A percentile compares a stretch with the other conserved stretches of the same genome.
These are phyloP conservation scores for Komagataea norvegica DNA, from an alignment of 1,139 yeast genomes.

Conservation along the genomic window DNA sequence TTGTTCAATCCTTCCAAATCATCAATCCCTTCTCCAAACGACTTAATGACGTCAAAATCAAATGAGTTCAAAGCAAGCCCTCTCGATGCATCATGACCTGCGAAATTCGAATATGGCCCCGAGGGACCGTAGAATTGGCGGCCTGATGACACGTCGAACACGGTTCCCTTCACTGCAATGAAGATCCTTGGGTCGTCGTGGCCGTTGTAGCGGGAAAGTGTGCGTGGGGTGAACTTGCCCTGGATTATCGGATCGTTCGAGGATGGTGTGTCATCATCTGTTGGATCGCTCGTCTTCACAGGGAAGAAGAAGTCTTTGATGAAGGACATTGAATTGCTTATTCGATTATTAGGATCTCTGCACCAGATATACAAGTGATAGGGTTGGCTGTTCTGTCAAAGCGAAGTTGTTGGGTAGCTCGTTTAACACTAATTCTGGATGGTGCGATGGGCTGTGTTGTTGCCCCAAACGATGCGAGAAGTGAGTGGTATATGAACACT, in stretches of 20 bases:
- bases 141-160: slow-evolving; percentile 80
- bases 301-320: slow-evolving; percentile 35
- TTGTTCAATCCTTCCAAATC: slow-evolving; percentile 52
- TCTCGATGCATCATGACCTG: slow-evolving; percentile 94
- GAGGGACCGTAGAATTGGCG: slow-evolving; percentile 92
- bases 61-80: slow-evolving; percentile 91
- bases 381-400: too few species aligned
- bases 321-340: slow-evolving; percentile 33
- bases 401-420: too few species aligned
- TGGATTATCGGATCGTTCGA: slow-evolving; percentile 57
- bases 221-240: slow-evolving; percentile 74
- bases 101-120: slow-evolving; percentile 92
- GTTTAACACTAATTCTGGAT: too few species aligned
- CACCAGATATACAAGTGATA: too few species aligned
- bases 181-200: slow-evolving; percentile 70
- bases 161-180: slow-evolving; percentile 79
- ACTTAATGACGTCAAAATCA: slow-evolving; percentile 55
- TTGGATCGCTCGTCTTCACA: slow-evolving; percentile 36
- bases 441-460: too few species aligned
- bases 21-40: slow-evolving; percentile 71
- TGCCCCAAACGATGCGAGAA: too few species aligned
- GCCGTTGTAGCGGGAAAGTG: slow-evolving; percentile 76
- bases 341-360: neutral
- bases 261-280: slow-evolving; percentile 22
- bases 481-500: too few species aligned